phyloP scores from a whole-genome alignment of 805 yeast genomes.

The Alloascoidea africana region DNA sequence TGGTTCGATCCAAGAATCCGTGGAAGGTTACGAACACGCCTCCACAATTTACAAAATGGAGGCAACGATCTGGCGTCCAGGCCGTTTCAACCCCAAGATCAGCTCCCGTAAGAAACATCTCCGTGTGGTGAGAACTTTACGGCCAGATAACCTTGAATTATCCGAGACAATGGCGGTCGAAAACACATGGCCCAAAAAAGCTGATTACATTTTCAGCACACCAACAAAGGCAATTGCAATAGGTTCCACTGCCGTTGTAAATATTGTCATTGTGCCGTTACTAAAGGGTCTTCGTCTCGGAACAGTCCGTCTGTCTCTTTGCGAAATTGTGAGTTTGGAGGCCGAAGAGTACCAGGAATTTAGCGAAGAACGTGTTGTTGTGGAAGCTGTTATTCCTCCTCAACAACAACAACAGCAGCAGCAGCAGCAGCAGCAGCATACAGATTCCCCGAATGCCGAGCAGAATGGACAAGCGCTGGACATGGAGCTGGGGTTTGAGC shows the following conservation, averaged over 20 bases:
- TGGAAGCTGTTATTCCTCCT: slow-evolving; percentile 31
- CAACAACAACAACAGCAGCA: too few relatives aligned
- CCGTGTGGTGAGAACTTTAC: slow-evolving; percentile 72
- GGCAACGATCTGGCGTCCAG: slow-evolving; percentile 73
- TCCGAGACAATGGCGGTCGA: slow-evolving; percentile 89
- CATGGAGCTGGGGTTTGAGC: too few relatives aligned
- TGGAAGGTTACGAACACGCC: slow-evolving; percentile 80
- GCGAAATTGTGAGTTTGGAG: slow-evolving; percentile 49
- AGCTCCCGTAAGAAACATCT: slow-evolving; percentile 55
- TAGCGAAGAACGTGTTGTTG: slow-evolving; percentile 46
- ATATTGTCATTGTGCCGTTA: slow-evolving; percentile 62
- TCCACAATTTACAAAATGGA: slow-evolving; percentile 57
- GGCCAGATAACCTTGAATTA: slow-evolving; percentile 76
- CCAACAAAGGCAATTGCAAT: slow-evolving; percentile 85
- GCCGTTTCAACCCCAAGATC: slow-evolving; percentile 55
- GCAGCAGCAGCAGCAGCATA: too few relatives aligned
- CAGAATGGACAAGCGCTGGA: too few relatives aligned
- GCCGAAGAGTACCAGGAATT: slow-evolving; percentile 42
- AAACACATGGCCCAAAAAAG: slow-evolving; percentile 90
- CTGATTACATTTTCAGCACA: slow-evolving; percentile 75
- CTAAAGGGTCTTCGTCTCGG: slow-evolving; percentile 72
- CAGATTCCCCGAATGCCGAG: too few relatives aligned
- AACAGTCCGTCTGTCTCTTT: slow-evolving; percentile 44
- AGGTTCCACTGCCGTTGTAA: slow-evolving; percentile 63
- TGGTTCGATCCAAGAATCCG: slow-evolving; percentile 73